phyloP scores from a whole-genome alignment of 257 asterid genomes.

The Penstemon barbatus region DNA sequence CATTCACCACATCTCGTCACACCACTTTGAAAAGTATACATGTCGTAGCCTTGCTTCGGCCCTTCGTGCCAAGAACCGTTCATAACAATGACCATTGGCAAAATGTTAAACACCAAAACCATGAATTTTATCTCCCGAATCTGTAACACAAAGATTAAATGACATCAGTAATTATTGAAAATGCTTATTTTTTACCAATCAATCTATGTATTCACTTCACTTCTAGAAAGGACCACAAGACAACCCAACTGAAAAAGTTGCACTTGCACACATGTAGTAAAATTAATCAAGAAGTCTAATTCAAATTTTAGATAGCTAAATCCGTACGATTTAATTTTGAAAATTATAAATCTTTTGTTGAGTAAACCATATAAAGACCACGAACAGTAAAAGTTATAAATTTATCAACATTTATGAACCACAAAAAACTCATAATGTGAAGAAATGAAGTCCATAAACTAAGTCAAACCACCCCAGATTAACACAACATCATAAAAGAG shows the following conservation, averaged over 20 bases:
- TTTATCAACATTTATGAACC: slow-evolving; percentile 1
- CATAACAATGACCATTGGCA: slow-evolving; percentile 80
- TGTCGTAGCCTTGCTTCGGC: slow-evolving; percentile 80
- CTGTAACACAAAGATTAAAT: slow-evolving; percentile 34
- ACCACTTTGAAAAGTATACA: slow-evolving; percentile 68
- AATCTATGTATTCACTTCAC: neutral
- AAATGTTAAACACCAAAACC: slow-evolving; percentile 88
- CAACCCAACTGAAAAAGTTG: slow-evolving; percentile 20
- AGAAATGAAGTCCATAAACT: neutral
- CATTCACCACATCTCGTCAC: slow-evolving; percentile 73
- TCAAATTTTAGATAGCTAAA: slow-evolving; percentile 21
- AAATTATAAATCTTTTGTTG: neutral
- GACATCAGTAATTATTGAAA: neutral
- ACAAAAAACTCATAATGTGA: neutral
- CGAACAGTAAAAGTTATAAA: too few relatives aligned
- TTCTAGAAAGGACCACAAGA: slow-evolving; percentile 25
- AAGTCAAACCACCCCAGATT: neutral
- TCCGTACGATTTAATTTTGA: neutral
- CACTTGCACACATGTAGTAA: slow-evolving; percentile 2
- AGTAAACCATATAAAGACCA: too few relatives aligned
- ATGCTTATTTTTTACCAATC: neutral
- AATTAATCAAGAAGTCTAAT: slow-evolving; percentile 10
- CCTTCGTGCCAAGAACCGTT: slow-evolving; percentile 98
- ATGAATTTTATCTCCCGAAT: slow-evolving; percentile 79
- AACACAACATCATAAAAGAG: neutral